Percentiles rank a stretch among this genome's conserved stretches.
Evolutionary conservation across 2,329 filamentous ascomycete species (phyloP).

Genomic region (Cercospora sp.): DNA sequence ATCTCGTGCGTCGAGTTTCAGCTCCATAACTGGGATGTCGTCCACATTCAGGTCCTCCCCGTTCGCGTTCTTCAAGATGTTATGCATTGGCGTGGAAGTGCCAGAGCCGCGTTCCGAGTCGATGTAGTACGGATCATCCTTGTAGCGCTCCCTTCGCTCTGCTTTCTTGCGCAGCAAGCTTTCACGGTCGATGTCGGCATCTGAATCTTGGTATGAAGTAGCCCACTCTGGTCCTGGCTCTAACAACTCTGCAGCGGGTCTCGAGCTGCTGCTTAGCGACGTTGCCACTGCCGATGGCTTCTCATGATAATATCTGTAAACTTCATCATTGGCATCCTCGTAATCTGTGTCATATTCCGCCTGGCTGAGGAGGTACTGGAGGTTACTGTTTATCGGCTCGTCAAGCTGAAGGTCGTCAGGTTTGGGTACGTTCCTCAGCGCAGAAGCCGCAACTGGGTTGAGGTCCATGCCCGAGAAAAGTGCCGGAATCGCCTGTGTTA

Average conservation of each 20-base stretch:
- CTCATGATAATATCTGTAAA: conserved; percentile 50
- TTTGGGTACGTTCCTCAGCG: conserved; percentile 81
- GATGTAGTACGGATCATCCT: conserved; percentile 96
- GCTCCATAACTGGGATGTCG: conserved; percentile 91
- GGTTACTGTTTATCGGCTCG: conserved; percentile 73
- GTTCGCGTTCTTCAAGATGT: conserved; percentile 67
- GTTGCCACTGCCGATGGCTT: conserved; percentile 34
- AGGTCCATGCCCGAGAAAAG: conserved; percentile 84
- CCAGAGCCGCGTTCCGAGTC: conserved; percentile 52
- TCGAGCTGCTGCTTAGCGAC: conserved; percentile 20
- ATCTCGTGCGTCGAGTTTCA: conserved; percentile 63
- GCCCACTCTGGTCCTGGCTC: conserved; percentile 39
- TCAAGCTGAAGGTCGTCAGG: conserved; percentile 77
- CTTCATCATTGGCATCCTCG: conserved; percentile 46
- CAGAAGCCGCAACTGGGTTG: conserved; percentile 81
- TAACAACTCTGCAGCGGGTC: conserved; percentile 47
- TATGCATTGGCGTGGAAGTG: conserved; percentile 74
- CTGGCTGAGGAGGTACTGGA: conserved; percentile 64
- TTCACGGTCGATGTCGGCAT: conserved; percentile 66
- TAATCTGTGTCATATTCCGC: conserved; percentile 48
- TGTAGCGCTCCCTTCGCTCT: conserved; percentile 78
- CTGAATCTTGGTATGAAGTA: conserved; percentile 49
- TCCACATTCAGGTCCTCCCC: conserved; percentile 84
- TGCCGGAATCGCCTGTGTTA: conserved; percentile 87
- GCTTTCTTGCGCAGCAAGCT: conserved; percentile 72